phyloP scores from a whole-genome alignment of 2,329 filamentous ascomycete species.

The Ophiostoma novo-ulmi region DNA sequence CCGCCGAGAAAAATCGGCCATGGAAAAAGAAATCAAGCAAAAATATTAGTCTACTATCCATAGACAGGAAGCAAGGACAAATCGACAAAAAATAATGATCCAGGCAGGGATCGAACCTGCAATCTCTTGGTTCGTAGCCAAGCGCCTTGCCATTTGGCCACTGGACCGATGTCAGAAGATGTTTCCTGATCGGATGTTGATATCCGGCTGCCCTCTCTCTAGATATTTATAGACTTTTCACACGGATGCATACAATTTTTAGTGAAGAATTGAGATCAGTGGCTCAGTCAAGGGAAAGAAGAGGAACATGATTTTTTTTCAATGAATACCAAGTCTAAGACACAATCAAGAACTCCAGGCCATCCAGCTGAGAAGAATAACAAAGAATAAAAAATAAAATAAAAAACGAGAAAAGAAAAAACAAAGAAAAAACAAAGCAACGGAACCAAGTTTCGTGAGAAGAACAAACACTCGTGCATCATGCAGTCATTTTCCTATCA shows the following conservation, averaged over 20 bases:
- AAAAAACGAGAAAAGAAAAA: background rate
- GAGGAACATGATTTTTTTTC: background rate
- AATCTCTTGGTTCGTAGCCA: conserved; percentile 39
- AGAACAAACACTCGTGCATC: background rate
- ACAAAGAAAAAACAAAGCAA: background rate
- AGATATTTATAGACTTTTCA: background rate
- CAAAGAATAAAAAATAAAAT: too few relatives aligned
- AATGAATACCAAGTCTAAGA: background rate
- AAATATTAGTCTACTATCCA: background rate
- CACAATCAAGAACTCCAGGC: background rate
- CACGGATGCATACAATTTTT: background rate
- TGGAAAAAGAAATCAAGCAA: background rate
- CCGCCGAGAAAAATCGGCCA: background rate
- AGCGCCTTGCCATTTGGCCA: conserved; percentile 36
- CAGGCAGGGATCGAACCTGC: conserved; percentile 37
- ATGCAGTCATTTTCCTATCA: background rate
- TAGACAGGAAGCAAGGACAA: background rate
- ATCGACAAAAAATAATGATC: conserved; percentile 22
- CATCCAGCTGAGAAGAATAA: background rate
- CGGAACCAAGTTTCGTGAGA: background rate
- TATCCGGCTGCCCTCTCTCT: background rate
- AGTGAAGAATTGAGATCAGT: background rate
- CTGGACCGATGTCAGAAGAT: conserved; percentile 24
- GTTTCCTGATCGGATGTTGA: background rate
- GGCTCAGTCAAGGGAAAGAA: background rate